Conservation (phyloP, 2,329 filamentous ascomycete species). For the Apiospora phragmitis region DNA sequence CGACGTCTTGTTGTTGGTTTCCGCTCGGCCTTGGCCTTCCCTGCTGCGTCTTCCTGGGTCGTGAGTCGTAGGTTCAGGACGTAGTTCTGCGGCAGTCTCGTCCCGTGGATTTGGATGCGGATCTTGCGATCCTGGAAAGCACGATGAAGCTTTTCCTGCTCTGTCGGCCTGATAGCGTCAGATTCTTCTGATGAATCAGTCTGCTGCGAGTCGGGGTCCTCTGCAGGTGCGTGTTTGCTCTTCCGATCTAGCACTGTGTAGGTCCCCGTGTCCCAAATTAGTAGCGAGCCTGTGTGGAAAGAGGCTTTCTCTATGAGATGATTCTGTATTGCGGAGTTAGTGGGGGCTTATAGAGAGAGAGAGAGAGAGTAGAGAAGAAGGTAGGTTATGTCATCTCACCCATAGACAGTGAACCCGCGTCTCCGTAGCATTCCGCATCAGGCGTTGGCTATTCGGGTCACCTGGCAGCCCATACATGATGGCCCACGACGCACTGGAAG, state of each 20-base stretch:
- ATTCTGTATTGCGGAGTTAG: constrained; percentile 41
- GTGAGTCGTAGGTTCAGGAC: constrained; percentile 55
- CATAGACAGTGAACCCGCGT: constrained; percentile 62
- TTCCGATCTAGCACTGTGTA: constrained; percentile 53
- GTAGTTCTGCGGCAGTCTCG: constrained; percentile 53
- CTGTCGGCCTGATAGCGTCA: constrained; percentile 26
- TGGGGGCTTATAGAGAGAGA: background rate
- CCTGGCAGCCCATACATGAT: constrained; percentile 65
- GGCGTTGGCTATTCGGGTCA: constrained; percentile 52
- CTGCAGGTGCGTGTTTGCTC: constrained; percentile 32
- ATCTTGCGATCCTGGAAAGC: constrained; percentile 59
- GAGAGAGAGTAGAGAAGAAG: background rate
- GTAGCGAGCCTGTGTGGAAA: constrained; percentile 52
- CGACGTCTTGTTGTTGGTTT: constrained; percentile 26
- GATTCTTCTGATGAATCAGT: background rate
- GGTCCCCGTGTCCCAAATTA: constrained; percentile 64
- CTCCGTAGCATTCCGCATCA: constrained; percentile 62
- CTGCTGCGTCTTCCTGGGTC: constrained; percentile 39
- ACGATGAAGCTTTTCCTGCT: constrained; percentile 48
- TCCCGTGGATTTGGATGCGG: constrained; percentile 53
- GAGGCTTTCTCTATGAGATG: constrained; percentile 62
- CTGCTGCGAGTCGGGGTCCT: constrained; percentile 36
- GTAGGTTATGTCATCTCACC: constrained; percentile 35
- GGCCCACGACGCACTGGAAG: constrained; percentile 65
- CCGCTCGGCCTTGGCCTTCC: constrained; percentile 26